A percentile compares a stretch with the other conserved stretches of the same genome.
Conservation (phyloP, 306 rosid genomes). For the Abrus precatorius region DNA sequence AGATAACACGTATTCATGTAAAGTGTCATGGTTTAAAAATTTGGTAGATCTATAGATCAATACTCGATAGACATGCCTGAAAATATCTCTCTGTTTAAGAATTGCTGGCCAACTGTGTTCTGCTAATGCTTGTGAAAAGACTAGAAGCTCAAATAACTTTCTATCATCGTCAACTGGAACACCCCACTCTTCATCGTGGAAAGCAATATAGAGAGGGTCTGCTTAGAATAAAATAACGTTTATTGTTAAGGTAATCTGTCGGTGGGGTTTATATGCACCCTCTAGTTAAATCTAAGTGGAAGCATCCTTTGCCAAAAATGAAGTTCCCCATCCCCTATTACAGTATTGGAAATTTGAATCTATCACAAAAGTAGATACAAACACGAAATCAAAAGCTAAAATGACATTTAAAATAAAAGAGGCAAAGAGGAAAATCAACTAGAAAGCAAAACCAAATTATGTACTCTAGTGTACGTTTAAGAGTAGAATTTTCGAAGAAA, state of each 20-base stretch:
- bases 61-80: conserved; percentile 63
- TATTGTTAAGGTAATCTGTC: conserved; percentile 28
- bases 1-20: neutral
- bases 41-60: neutral
- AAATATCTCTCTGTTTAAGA: conserved; percentile 70
- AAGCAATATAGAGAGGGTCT: conserved; percentile 76
- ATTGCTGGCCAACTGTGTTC: conserved; percentile 87
- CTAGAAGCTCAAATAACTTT: conserved; percentile 84
- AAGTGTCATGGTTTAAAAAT: neutral
- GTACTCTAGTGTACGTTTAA: too few relatives aligned
- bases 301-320: neutral
- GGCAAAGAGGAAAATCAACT: neutral
- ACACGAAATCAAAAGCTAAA: neutral
- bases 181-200: conserved; percentile 98
- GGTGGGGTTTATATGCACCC: neutral
- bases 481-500: too few relatives aligned
- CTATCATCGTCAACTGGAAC: conserved; percentile 77
- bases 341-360: conserved; percentile 1
- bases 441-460: neutral
- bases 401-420: neutral
- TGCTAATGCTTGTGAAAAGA: conserved; percentile 88
- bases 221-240: conserved; percentile 40
- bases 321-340: conserved; percentile 18
- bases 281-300: neutral
- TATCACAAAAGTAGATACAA: neutral